phyloP scores from a whole-genome alignment of 2,329 filamentous ascomycete genomes.

The Pseudocercospora eumusae region DNA sequence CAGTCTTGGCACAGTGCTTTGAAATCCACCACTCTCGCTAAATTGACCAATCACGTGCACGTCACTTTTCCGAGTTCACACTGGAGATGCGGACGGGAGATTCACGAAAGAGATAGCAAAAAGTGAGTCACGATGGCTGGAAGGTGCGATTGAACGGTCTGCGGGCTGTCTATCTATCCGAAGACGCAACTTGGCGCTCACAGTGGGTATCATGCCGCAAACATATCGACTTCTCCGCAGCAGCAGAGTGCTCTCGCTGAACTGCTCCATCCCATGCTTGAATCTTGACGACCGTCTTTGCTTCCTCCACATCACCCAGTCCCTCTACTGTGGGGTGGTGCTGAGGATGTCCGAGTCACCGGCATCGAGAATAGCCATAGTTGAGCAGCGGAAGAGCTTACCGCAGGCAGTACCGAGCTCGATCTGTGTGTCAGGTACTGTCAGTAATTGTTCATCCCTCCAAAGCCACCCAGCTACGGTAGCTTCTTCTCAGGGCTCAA shows the following conservation, averaged over 20 bases:
- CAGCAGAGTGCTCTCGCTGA: neutral
- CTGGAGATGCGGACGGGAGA: neutral
- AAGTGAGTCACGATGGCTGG: slow-evolving; percentile 7
- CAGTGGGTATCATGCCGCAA: neutral
- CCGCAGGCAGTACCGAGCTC: slow-evolving; percentile 97
- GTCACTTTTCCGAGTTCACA: neutral
- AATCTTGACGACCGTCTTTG: slow-evolving; percentile 5
- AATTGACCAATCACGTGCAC: neutral
- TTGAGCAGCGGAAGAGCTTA: slow-evolving; percentile 98
- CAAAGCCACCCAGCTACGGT: slow-evolving; percentile 62
- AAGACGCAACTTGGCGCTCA: neutral
- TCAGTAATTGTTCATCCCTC: slow-evolving; percentile 67
- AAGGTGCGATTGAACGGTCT: slow-evolving; percentile 20
- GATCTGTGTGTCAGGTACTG: slow-evolving; percentile 65
- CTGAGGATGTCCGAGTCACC: slow-evolving; percentile 95
- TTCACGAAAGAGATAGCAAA: neutral
- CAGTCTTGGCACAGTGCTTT: slow-evolving; percentile 3
- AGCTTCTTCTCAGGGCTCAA: slow-evolving; percentile 88
- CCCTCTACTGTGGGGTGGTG: slow-evolving; percentile 58
- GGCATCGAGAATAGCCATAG: slow-evolving; percentile 94
- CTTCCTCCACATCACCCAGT: slow-evolving; percentile 14
- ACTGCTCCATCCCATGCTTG: neutral
- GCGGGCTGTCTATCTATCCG: slow-evolving; percentile 16
- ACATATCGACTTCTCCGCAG: neutral
- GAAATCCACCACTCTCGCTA: slow-evolving; percentile 1